Percentiles rank a stretch among this genome's conserved stretches.
phyloP scores from a whole-genome alignment of 176 grass and related monocot genomes.

The Musa beccarii region DNA sequence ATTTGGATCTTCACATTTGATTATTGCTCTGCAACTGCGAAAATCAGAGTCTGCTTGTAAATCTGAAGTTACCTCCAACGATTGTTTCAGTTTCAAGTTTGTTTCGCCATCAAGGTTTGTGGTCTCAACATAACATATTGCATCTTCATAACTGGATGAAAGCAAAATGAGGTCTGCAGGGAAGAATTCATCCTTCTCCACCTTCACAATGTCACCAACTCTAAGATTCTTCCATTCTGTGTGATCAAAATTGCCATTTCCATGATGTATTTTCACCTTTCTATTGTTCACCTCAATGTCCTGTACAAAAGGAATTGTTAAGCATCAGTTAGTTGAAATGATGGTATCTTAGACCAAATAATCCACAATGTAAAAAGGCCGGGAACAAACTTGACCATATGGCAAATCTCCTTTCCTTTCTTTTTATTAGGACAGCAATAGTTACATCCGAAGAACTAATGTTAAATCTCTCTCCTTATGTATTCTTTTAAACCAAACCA shows the following conservation, averaged over 20 bases:
- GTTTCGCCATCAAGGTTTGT: slow-evolving; percentile 98
- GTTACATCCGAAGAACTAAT: background rate
- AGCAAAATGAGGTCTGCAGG: slow-evolving; percentile 83
- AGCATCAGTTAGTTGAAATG: no score
- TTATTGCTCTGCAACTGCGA: slow-evolving; percentile 12
- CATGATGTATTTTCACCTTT: slow-evolving; percentile 23
- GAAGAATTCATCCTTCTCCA: slow-evolving; percentile 83
- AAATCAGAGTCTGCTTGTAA: slow-evolving; percentile 40
- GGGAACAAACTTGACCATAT: background rate
- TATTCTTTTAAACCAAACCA: no score
- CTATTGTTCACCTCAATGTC: slow-evolving; percentile 71
- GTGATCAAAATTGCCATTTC: slow-evolving; percentile 27
- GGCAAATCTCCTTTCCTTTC: background rate
- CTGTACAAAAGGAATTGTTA: slow-evolving; percentile 24
- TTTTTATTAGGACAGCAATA: background rate
- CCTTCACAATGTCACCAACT: slow-evolving; percentile 69
- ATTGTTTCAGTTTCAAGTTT: slow-evolving; percentile 88
- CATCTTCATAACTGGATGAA: slow-evolving; percentile 77
- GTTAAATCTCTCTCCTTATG: no score
- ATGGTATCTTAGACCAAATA: no score
- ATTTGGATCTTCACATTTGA: slow-evolving; percentile 85
- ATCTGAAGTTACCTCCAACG: slow-evolving; percentile 38
- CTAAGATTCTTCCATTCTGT: slow-evolving; percentile 62
- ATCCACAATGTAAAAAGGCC: background rate
- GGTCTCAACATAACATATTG: slow-evolving; percentile 86